These are phyloP conservation scores for Nemania sp. DNA, from an alignment of 2,329 filamentous ascomycete species.

Conservation along the genomic window DNA sequence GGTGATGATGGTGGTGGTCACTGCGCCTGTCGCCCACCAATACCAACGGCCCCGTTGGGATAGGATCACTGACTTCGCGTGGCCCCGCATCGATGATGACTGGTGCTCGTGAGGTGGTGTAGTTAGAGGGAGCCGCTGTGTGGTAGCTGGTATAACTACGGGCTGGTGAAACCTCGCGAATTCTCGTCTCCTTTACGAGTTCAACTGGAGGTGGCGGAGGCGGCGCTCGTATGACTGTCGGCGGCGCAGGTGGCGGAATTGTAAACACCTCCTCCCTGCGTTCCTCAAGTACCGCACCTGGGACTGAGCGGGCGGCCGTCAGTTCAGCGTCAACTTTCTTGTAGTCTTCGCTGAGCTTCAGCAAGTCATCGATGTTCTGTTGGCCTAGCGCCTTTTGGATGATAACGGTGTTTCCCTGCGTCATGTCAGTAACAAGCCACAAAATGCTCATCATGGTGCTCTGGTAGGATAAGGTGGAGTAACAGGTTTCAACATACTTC, in stretches of 20 bases:
- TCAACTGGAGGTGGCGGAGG: slow-evolving; percentile 48
- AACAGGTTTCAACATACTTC: slow-evolving; percentile 69
- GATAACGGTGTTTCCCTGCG: slow-evolving; percentile 81
- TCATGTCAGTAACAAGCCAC: slow-evolving; percentile 50
- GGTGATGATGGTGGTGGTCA: slow-evolving; percentile 49
- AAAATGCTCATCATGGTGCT: not conserved
- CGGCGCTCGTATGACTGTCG: slow-evolving; percentile 47
- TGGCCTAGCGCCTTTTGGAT: slow-evolving; percentile 88
- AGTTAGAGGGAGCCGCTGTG: slow-evolving; percentile 48
- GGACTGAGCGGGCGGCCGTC: slow-evolving; percentile 59
- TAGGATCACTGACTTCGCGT: slow-evolving; percentile 53
- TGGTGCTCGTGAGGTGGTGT: slow-evolving; percentile 53
- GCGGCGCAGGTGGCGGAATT: slow-evolving; percentile 50
- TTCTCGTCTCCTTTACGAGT: slow-evolving; percentile 60
- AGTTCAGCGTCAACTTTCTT: slow-evolving; percentile 66
- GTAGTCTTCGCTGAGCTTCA: slow-evolving; percentile 84
- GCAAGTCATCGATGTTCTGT: slow-evolving; percentile 90
- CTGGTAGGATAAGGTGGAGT: not conserved
- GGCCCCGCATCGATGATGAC: slow-evolving; percentile 57
- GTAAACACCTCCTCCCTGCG: slow-evolving; percentile 59
- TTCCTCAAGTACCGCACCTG: slow-evolving; percentile 63
- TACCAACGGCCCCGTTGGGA: slow-evolving; percentile 57
- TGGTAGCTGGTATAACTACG: slow-evolving; percentile 52
- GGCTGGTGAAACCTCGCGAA: slow-evolving; percentile 63
- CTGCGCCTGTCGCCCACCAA: slow-evolving; percentile 54